These are phyloP conservation scores for Coleophoma cylindrospora DNA, from an alignment of 2,329 filamentous ascomycete species.

Conservation along the genomic window DNA sequence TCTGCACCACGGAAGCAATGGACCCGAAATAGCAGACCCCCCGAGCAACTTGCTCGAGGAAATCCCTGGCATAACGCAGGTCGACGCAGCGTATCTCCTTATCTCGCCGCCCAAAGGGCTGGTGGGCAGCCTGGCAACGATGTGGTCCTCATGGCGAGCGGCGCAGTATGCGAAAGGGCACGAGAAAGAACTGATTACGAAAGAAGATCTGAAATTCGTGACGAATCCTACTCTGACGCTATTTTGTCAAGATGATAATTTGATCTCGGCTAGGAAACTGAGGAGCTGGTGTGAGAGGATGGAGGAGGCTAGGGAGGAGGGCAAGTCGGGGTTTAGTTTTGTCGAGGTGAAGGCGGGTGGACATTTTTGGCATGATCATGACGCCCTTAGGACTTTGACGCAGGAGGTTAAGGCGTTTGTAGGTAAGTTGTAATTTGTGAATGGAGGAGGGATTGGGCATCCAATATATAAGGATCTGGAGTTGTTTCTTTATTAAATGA, in stretches of 20 bases:
- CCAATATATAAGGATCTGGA: too few relatives aligned
- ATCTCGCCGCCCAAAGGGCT: slow-evolving; percentile 63
- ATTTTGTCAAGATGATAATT: slow-evolving; percentile 71
- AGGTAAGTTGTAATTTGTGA: slow-evolving; percentile 1
- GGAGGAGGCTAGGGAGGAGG: slow-evolving; percentile 12
- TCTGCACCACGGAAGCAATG: background rate
- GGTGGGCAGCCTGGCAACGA: slow-evolving; percentile 55
- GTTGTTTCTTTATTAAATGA: too few relatives aligned
- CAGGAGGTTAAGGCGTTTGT: slow-evolving; percentile 17
- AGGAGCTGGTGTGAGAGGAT: slow-evolving; percentile 60
- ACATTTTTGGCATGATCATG: slow-evolving; percentile 42
- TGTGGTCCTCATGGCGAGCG: slow-evolving; percentile 26
- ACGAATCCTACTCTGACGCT: slow-evolving; percentile 60
- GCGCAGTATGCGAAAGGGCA: background rate
- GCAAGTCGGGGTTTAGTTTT: slow-evolving; percentile 28
- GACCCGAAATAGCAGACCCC: background rate
- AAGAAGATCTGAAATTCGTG: slow-evolving; percentile 48
- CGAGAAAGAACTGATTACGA: slow-evolving; percentile 22
- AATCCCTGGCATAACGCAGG: slow-evolving; percentile 13
- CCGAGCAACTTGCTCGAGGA: slow-evolving; percentile 3
- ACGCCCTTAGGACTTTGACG: slow-evolving; percentile 12
- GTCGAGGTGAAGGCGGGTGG: slow-evolving; percentile 41
- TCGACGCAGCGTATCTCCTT: slow-evolving; percentile 52
- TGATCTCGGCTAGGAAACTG: slow-evolving; percentile 62
- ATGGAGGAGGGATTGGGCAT: too few relatives aligned